Conservation (phyloP, 1,284 basidiomycete genomes). For the Malassezia yamatoensis region DNA sequence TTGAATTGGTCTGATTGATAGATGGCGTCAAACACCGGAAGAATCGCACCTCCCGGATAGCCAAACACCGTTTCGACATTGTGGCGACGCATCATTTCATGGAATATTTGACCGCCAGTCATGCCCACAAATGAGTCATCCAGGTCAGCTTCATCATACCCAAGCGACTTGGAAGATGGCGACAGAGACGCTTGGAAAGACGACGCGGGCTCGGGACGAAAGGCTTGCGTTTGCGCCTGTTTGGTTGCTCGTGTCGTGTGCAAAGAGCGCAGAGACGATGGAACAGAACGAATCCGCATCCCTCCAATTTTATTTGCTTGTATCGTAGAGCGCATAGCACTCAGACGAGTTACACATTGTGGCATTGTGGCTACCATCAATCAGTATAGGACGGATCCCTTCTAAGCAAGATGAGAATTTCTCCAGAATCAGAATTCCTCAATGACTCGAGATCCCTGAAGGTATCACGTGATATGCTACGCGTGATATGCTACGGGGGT, state of each 20-base stretch:
- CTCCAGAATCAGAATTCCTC: too few species aligned
- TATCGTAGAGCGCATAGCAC: conserved; percentile 9
- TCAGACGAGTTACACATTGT: conserved; percentile 7
- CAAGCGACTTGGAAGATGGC: conserved; percentile 21
- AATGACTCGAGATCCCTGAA: conserved; percentile 14
- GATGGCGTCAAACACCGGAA: conserved; percentile 97
- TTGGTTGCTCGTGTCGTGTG: neutral
- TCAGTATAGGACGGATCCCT: too few species aligned
- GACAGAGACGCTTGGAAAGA: conserved; percentile 35
- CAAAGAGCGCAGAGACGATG: conserved; percentile 1
- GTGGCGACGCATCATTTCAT: conserved; percentile 99
- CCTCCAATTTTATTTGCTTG: conserved; percentile 1
- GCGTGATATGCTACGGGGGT: too few species aligned
- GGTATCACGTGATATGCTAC: conserved; percentile 10
- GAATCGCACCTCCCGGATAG: conserved; percentile 93
- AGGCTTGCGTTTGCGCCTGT: neutral
- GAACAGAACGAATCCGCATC: neutral
- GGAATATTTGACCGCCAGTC: conserved; percentile 93
- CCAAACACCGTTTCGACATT: conserved; percentile 93
- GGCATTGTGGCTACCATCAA: conserved; percentile 10
- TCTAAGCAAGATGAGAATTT: too few species aligned
- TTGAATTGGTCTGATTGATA: conserved; percentile 91
- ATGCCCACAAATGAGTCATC: conserved; percentile 68
- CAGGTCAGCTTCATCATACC: conserved; percentile 34
- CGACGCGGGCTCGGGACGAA: conserved; percentile 34